Conservation (phyloP, 805 yeast genomes). For the Ogataea ganodermae region DNA sequence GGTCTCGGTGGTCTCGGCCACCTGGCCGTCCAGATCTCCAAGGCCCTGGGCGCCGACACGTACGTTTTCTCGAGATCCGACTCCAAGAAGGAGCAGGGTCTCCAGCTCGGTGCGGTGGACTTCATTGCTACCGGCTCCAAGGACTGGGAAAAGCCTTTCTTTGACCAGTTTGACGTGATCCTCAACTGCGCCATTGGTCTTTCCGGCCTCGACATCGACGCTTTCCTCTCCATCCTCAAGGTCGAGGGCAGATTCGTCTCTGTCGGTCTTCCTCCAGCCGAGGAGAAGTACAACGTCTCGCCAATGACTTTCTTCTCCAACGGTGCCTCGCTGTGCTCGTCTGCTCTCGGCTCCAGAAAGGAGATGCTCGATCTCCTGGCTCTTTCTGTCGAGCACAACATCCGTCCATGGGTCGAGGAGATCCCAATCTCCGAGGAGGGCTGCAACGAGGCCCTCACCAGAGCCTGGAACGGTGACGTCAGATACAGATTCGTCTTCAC, state of each 20-base stretch:
- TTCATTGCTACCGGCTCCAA: conserved; percentile 48
- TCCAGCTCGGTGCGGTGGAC: conserved; percentile 42
- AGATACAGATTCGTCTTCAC: conserved; percentile 56
- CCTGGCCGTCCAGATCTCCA: conserved; percentile 46
- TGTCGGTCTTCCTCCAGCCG: conserved; percentile 48
- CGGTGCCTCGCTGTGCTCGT: conserved; percentile 47
- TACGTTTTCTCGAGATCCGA: conserved; percentile 45
- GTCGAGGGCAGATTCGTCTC: conserved; percentile 46
- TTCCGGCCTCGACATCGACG: conserved; percentile 38
- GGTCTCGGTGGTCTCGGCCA: conserved; percentile 53
- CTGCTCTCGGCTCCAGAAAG: conserved; percentile 48
- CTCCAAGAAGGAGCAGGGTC: conserved; percentile 42
- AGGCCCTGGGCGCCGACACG: conserved; percentile 48
- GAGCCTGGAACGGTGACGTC: conserved; percentile 49
- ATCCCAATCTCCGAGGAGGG: conserved; percentile 47
- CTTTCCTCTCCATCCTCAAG: conserved; percentile 36
- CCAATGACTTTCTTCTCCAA: conserved; percentile 54
- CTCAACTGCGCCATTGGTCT: conserved; percentile 45
- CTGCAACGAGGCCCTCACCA: conserved; percentile 44
- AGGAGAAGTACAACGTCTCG: conserved; percentile 43
- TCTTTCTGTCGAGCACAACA: conserved; percentile 45
- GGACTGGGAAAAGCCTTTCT: conserved; percentile 41
- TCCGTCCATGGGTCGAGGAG: conserved; percentile 54
- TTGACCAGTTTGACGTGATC: conserved; percentile 41
- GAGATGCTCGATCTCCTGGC: conserved; percentile 50